These are phyloP conservation scores for Puccinia horiana DNA, from an alignment of 1,284 basidiomycete genomes.

Conservation along the genomic window DNA sequence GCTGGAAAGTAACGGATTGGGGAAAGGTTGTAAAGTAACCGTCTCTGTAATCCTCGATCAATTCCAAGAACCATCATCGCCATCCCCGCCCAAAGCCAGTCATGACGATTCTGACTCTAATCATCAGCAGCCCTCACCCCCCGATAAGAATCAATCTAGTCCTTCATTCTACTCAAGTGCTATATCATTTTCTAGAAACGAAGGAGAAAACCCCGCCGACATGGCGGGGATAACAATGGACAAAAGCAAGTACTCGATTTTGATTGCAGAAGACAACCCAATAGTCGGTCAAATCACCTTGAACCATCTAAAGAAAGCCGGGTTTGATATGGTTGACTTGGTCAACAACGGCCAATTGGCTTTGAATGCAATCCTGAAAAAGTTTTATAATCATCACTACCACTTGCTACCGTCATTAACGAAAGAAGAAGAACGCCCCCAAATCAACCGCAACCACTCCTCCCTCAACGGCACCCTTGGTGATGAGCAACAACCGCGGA, in stretches of 20 bases:
- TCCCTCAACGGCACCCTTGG: slow-evolving; percentile 9
- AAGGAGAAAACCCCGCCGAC: neutral
- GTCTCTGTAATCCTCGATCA: slow-evolving; percentile 33
- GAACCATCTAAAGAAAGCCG: slow-evolving; percentile 56
- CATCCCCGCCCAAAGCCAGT: neutral
- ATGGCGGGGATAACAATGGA: slow-evolving; percentile 51
- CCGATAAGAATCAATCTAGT: neutral
- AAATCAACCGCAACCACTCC: neutral
- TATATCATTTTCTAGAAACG: neutral
- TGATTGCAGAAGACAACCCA: slow-evolving; percentile 57
- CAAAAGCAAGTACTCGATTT: slow-evolving; percentile 55
- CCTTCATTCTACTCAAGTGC: neutral
- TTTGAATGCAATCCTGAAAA: slow-evolving; percentile 41
- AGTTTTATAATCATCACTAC: neutral
- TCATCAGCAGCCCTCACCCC: neutral
- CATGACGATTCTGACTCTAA: neutral
- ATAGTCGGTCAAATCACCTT: slow-evolving; percentile 57
- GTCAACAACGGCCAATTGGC: slow-evolving; percentile 54
- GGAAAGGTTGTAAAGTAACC: slow-evolving; percentile 55
- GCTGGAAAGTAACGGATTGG: slow-evolving; percentile 55
- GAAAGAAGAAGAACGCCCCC: neutral
- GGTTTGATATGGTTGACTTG: slow-evolving; percentile 54
- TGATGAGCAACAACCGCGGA: slow-evolving; percentile 52
- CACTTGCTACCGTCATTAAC: neutral
- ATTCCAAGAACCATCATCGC: neutral